Evolutionary conservation across 805 yeast genomes (phyloP).

Genomic region (Yamadazyma kitorensis): DNA sequence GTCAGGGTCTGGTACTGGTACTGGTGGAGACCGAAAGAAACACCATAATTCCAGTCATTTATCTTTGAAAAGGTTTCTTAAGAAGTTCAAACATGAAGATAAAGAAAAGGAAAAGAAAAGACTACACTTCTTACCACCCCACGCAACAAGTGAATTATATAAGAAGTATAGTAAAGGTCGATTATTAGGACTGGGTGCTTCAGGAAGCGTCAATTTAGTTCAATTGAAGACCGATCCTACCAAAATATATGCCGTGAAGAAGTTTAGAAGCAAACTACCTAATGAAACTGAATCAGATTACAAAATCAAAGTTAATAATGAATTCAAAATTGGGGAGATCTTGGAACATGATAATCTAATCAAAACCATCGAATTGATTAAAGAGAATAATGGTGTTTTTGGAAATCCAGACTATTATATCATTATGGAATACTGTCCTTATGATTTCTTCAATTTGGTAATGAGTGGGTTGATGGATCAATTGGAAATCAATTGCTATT

Average conservation of each 20-base stretch:
- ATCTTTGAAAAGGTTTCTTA: slow-evolving; percentile 50
- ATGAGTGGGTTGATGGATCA: slow-evolving; percentile 81
- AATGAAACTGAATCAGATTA: slow-evolving; percentile 68
- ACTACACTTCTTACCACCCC: slow-evolving; percentile 14
- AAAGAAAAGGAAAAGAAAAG: slow-evolving; percentile 8
- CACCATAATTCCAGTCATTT: slow-evolving; percentile 27
- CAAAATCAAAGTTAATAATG: slow-evolving; percentile 74
- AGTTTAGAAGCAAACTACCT: slow-evolving; percentile 65
- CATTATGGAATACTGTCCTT: slow-evolving; percentile 91
- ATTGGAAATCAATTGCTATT: slow-evolving; percentile 74
- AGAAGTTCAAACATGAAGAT: slow-evolving; percentile 35
- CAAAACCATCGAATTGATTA: slow-evolving; percentile 74
- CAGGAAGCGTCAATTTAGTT: slow-evolving; percentile 86
- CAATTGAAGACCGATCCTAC: slow-evolving; percentile 50
- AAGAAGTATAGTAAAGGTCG: slow-evolving; percentile 64
- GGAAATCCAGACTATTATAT: slow-evolving; percentile 48
- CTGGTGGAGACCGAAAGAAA: slow-evolving; percentile 12
- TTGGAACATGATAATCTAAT: slow-evolving; percentile 73
- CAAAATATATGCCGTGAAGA: slow-evolving; percentile 79
- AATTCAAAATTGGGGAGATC: slow-evolving; percentile 77
- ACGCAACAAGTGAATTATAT: slow-evolving; percentile 23
- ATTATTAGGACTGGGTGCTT: slow-evolving; percentile 87
- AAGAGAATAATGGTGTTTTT: slow-evolving; percentile 45
- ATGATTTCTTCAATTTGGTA: slow-evolving; percentile 87
- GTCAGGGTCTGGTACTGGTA: slow-evolving; percentile 3